phyloP scores from a whole-genome alignment of 1,284 basidiomycete genomes.

The Trichosporon asahii region DNA sequence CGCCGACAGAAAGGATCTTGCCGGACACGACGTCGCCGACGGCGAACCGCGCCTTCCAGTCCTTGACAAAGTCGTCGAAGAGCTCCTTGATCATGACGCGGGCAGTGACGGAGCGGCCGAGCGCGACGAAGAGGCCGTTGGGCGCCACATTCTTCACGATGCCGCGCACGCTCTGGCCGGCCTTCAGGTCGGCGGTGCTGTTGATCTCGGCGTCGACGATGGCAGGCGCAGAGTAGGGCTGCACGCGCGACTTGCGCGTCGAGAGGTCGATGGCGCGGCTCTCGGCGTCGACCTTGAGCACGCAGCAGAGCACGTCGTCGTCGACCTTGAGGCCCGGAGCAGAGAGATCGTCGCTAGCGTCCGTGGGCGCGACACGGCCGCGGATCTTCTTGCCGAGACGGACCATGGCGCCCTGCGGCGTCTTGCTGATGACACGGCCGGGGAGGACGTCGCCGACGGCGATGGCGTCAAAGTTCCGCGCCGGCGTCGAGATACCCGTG shows the following conservation, averaged over 20 bases:
- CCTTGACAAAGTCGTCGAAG: slow-evolving; percentile 88
- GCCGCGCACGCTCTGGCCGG: slow-evolving; percentile 73
- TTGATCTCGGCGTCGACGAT: slow-evolving; percentile 67
- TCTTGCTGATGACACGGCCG: slow-evolving; percentile 71
- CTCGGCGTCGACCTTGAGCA: slow-evolving; percentile 64
- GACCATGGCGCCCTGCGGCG: slow-evolving; percentile 64
- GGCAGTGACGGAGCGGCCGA: slow-evolving; percentile 78
- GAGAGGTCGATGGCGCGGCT: slow-evolving; percentile 73
- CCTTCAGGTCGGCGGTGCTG: slow-evolving; percentile 64
- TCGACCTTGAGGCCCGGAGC: slow-evolving; percentile 59
- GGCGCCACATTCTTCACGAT: slow-evolving; percentile 78
- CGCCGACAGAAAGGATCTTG: slow-evolving; percentile 71
- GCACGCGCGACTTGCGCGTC: slow-evolving; percentile 65
- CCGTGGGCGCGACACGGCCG: slow-evolving; percentile 74
- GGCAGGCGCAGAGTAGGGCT: slow-evolving; percentile 46
- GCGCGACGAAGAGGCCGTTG: slow-evolving; percentile 84
- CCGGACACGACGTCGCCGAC: slow-evolving; percentile 82
- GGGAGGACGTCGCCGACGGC: slow-evolving; percentile 67
- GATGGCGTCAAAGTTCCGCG: slow-evolving; percentile 65
- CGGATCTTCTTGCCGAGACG: slow-evolving; percentile 68
- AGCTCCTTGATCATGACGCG: slow-evolving; percentile 92
- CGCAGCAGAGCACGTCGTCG: slow-evolving; percentile 65
- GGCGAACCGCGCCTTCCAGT: slow-evolving; percentile 83
- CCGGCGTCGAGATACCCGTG: slow-evolving; percentile 54
- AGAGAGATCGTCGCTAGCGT: slow-evolving; percentile 71